Base-by-base conservation (phyloP, 2,329 filamentous ascomycete genomes). In the Fusarium dlaminii region DNA sequence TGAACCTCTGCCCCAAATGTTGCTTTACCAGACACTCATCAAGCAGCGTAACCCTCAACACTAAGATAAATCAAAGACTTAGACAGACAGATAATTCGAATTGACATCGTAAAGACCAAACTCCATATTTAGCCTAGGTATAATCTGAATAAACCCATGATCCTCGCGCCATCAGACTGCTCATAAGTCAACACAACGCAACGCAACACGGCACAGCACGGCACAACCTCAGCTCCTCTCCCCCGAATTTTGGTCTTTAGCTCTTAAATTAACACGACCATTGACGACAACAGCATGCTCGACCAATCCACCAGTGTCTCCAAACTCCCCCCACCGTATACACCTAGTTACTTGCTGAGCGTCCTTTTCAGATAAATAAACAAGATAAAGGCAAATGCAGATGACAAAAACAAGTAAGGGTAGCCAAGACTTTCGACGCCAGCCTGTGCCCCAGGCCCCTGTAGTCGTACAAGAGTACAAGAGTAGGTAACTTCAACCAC, bases 381-480 rank as follows among this genome's bases (percentile, higher is more conserved):
- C 64, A 65, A 68, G 51, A 34, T 54, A 59, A 66, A 59, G 42
- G 58, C 40, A 68, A 72, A 70, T 63, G 62, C 51, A 54, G 45
- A 61, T 54, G 55, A 68, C 58, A 65, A 73, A 68, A 68, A 62
- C 39, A 30, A 48, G 40, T 54, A 66, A 59, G 27, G 59, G 64
- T 58, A 69, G 65, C 65, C 63, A 74, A 63, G 71, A 66, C 64
- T 72, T 72, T 66, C 63, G 70, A 77, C 70, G 63, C 70, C 63
- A 72, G 63, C 73, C 77, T 65, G 75, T 73, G 72, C 72, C 70
- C 60, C 64, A 62, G 72, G 63, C 68, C 68, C 67, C 66, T 74
- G 77, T 78, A 79, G 78, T 82, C 77, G 73, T 82, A 82, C 80
- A 81, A 75, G 75, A 79, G 75, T 78, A 81, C 80, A 81, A 75